Conservation (phyloP, 1,284 basidiomycete species). For the Amylostereum areolatum region DNA sequence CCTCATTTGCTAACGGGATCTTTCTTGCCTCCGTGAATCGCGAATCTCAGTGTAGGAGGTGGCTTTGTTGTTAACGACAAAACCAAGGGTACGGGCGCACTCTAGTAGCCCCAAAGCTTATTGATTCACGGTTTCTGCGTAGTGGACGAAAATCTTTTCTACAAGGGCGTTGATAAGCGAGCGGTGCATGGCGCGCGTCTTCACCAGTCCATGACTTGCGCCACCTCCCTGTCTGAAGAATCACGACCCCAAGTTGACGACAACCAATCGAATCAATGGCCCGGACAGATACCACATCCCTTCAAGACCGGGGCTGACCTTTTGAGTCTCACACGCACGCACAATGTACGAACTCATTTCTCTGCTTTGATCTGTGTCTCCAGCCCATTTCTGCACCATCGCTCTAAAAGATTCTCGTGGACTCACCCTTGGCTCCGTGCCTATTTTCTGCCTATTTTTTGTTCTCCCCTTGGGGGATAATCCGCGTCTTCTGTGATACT, state of each 20-base stretch:
- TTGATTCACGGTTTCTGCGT: constrained; percentile 9
- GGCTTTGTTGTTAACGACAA: constrained; percentile 91
- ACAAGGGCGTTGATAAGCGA: constrained; percentile 88
- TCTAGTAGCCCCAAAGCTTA: neutral
- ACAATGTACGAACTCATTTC: constrained; percentile 58
- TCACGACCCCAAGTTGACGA: no score
- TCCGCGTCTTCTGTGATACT: no score
- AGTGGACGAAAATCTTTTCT: constrained; percentile 94
- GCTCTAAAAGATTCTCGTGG: no score
- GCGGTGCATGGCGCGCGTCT: constrained; percentile 75
- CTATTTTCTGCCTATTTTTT: no score
- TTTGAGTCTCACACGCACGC: constrained; percentile 70
- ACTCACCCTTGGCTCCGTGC: no score
- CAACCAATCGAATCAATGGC: no score
- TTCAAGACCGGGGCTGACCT: constrained; percentile 80
- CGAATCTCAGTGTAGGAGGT: constrained; percentile 64
- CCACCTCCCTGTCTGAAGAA: no score
- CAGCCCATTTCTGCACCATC: no score
- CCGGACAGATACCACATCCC: constrained; percentile 50
- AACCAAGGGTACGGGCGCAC: constrained; percentile 57
- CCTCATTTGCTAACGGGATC: neutral
- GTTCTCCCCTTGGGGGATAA: no score
- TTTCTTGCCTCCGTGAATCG: neutral
- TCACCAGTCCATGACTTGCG: constrained; percentile 39
- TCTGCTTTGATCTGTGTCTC: neutral